These are phyloP conservation scores for Knufia fluminis DNA, from an alignment of 2,329 filamentous ascomycete species.

Conservation along the genomic window DNA sequence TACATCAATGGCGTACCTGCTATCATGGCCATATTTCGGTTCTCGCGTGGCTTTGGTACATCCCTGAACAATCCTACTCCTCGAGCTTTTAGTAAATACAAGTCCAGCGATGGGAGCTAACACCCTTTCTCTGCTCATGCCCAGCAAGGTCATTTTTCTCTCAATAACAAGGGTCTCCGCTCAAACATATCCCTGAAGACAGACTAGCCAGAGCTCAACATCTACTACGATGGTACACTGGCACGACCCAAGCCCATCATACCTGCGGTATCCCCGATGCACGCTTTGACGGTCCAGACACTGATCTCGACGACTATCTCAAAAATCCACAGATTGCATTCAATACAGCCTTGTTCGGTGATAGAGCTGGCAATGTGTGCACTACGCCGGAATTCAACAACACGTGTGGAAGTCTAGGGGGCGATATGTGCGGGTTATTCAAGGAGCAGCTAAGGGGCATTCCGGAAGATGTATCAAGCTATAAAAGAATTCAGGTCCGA, in stretches of 20 bases:
- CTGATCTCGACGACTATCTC: constrained; percentile 32
- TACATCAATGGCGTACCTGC: too few species aligned
- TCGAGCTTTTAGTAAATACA: too few species aligned
- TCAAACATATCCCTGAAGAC: too few species aligned
- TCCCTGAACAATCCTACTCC: too few species aligned
- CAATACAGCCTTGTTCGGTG: constrained; percentile 47
- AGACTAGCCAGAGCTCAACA: too few species aligned
- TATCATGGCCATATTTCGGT: too few species aligned
- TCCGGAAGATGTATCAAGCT: constrained; percentile 64
- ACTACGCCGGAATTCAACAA: constrained; percentile 38
- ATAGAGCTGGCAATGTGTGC: constrained; percentile 47
- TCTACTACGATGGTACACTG: background rate
- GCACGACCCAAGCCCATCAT: constrained; percentile 9
- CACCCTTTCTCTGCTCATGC: too few species aligned
- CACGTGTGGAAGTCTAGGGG: constrained; percentile 50
- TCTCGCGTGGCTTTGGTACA: too few species aligned
- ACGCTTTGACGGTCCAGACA: constrained; percentile 27
- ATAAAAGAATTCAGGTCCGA: constrained; percentile 59
- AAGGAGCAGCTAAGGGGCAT: constrained; percentile 55
- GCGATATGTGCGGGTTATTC: constrained; percentile 63
- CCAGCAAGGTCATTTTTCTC: too few species aligned
- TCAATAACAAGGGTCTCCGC: too few species aligned
- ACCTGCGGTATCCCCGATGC: constrained; percentile 40
- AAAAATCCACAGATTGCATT: constrained; percentile 36
- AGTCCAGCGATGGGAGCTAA: too few species aligned